Conservation (phyloP, 352 stramenopile genomes). For the Blastocystis sp. region DNA sequence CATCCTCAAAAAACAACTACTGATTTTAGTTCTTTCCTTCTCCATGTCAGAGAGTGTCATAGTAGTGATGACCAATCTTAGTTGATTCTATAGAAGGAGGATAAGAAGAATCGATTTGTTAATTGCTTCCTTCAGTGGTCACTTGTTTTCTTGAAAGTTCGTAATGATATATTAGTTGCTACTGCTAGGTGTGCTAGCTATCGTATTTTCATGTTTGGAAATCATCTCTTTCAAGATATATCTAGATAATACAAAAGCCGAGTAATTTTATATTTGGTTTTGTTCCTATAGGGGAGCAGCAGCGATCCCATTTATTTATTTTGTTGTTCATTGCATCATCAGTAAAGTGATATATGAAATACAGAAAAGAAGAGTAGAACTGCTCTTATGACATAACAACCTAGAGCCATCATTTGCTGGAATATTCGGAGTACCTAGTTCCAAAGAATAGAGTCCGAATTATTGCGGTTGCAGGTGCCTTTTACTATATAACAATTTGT, state of each 20-base stretch:
- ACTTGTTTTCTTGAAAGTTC: background rate
- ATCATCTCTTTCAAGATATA: constrained; percentile 26
- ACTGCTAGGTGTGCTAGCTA: background rate
- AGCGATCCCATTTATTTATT: background rate
- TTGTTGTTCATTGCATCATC: background rate
- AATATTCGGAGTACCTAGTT: constrained; percentile 20
- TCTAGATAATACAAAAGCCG: background rate
- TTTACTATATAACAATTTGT: constrained; percentile 34
- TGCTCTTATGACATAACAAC: background rate
- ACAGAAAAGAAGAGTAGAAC: background rate
- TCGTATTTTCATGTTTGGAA: background rate
- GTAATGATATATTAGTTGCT: background rate
- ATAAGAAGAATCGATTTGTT: background rate
- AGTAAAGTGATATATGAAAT: background rate
- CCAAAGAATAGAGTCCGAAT: background rate
- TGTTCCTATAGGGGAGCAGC: background rate
- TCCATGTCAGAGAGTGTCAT: background rate
- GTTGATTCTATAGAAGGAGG: background rate
- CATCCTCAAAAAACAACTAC: background rate
- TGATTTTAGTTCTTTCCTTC: too few species aligned
- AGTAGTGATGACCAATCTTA: background rate
- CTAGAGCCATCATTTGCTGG: background rate
- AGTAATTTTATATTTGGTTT: background rate
- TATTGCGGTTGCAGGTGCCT: background rate
- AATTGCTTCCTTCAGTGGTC: background rate